Conservation (phyloP, 768 basidiomycete genomes). For the Serendipita vermifera region DNA sequence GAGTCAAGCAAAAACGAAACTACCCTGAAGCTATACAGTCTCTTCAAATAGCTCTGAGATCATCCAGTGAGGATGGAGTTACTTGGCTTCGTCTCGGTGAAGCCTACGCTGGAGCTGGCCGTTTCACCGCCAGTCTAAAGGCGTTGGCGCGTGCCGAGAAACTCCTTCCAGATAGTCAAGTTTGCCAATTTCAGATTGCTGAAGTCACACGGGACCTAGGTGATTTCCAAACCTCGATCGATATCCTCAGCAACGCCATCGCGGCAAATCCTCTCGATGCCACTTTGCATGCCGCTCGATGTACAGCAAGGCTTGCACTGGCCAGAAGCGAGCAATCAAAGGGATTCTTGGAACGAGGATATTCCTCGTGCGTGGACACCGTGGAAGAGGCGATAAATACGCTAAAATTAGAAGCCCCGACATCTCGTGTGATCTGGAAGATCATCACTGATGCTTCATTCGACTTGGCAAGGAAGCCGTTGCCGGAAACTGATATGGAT, state of each 20-base stretch:
- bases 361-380: conserved; percentile 54
- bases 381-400: conserved; percentile 39
- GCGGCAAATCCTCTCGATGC: conserved; percentile 47
- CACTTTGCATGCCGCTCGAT: conserved; percentile 58
- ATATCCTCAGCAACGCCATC: conserved; percentile 45
- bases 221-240: conserved; percentile 60
- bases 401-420: conserved; percentile 43
- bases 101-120: conserved; percentile 77
- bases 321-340: conserved; percentile 49
- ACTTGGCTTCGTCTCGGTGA: conserved; percentile 91
- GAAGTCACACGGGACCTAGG: conserved; percentile 73
- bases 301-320: conserved; percentile 56
- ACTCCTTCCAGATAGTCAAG: conserved; percentile 68
- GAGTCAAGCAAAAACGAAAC: conserved; percentile 51
- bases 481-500: neutral
- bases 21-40: conserved; percentile 66
- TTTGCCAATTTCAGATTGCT: conserved; percentile 68
- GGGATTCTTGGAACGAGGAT: conserved; percentile 66
- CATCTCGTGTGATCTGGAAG: conserved; percentile 74
- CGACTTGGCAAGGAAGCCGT: conserved; percentile 6
- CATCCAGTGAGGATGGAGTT: conserved; percentile 58
- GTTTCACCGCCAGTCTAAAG: conserved; percentile 80
- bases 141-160: conserved; percentile 64
- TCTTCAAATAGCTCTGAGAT: conserved; percentile 74
- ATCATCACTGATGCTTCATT: conserved; percentile 12